Base-by-base conservation (phyloP, 371 early-diverging fungal genomes). In the Rhizomucor pusillus region DNA sequence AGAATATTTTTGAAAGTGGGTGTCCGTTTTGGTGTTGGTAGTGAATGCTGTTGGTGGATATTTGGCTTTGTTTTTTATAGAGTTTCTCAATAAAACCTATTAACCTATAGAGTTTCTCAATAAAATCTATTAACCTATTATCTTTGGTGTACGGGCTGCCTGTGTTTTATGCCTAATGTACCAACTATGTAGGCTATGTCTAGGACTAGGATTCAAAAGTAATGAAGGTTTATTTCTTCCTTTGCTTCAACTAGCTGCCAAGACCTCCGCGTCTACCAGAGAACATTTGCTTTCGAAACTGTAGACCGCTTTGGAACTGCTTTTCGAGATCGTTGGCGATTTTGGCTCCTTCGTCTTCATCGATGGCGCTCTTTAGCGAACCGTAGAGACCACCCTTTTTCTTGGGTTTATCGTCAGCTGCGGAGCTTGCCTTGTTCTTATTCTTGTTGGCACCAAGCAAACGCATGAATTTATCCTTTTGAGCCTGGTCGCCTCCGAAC, bases 221-320 rank as follows among this genome's bases (percentile, higher is more conserved):
- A n/a, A n/a, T n/a, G n/a, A n/a, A n/a, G n/a, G n/a, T n/a, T n/a
- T n/a, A n/a, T n/a, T n/a, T n/a, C n/a, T n/a, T n/a, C n/a, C n/a
- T n/a, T n/a, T n/a, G n/a, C 20, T 12, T 39, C 25, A 11, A 16
- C 35, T 43, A 48, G 47, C 56, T 56, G 34, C 78, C 78, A 54
- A 78, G 65, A n/a, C 78, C 78, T 19, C 78, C 75, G 43, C 73
- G 67, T 43, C 70, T 65, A 35, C 75, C 73, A 56, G 61, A 65
- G 45, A 70, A 65, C 54, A 69, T 67, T 45, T 77, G 77, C 43
- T 77, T 77, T 58, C 64, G 58, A 34, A 74, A 68, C 41, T 71
- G 69, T 33, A 78, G 55, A 7, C 78, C 78, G 36, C 66, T 59
- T 23, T 75, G 59, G 50, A 78, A 78, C 35, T 78, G 78, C 40